Evolutionary conservation across 2,329 filamentous ascomycete species (phyloP), one percentile per base, ranked within the genome.

Genomic region (Penicillium sp.): DNA sequence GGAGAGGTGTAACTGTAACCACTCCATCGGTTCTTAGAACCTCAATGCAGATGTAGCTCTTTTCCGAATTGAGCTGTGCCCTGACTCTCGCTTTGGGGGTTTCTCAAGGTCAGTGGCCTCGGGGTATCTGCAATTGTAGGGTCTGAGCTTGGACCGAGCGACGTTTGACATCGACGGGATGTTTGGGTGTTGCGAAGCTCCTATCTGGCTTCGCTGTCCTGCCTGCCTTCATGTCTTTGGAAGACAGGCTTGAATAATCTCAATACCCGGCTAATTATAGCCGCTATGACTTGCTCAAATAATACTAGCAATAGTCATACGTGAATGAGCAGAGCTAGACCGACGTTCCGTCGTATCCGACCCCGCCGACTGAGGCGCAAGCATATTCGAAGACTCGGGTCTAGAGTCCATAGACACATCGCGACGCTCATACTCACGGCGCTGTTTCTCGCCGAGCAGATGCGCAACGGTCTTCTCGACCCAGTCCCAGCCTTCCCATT

Each of bases 401-500:
- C 55, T 63, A 17, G 68, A 60, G 65, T 69, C 59, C 68, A 68
- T 56, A 67, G 53, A 65, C 2, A 56, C 28, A 54, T 66, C 64
- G 9, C 56, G 53, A 9, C 40, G 58, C 12, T 60, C 65, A 28
- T 61, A 64, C 9, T 60, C 59, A 26, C 54, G 56, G 22, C 65
- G 72, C 60, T 77, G 82, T 63, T 80, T 78, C 58, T 84, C 81
- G 12, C 76, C 82, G 69, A 82, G 76, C 37, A 92, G 76, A 44
- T 84, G 81, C 19, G 84, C 80, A 4, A 91, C 80, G 24, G 86
- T 82, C 58, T 84, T 82, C 70, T 95, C 89, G 15, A 96, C 81
- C 64, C 86, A 85, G 24, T 87, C 86, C 93, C 93, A 97, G 2
- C 91, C 91, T 56, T 88, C 88, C 91, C 92, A 96, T 51, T 91